These are phyloP conservation scores for Tephrocybe sp. DNA, from an alignment of 768 basidiomycete genomes.

Conservation along the genomic window DNA sequence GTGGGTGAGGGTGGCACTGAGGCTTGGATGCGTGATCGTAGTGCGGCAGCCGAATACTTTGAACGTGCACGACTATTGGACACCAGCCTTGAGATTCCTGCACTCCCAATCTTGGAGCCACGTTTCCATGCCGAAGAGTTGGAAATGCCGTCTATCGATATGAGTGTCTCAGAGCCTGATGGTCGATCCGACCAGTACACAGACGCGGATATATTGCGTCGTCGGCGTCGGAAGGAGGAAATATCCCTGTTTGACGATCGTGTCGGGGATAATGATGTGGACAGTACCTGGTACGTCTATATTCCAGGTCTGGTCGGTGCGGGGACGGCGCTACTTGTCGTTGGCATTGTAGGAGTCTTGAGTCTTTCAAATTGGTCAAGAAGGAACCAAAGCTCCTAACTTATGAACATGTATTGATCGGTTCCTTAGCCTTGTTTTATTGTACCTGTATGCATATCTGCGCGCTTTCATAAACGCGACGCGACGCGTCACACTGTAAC, in stretches of 20 bases:
- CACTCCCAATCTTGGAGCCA: conserved; percentile 47
- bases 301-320: conserved; percentile 80
- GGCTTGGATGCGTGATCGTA: conserved; percentile 75
- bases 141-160: conserved; percentile 70
- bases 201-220: conserved; percentile 41
- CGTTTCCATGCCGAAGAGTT: conserved; percentile 40
- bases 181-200: conserved; percentile 33
- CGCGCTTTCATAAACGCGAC: background rate
- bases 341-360: conserved; percentile 75
- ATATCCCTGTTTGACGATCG: conserved; percentile 41
- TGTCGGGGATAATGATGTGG: conserved; percentile 56
- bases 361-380: conserved; percentile 73
- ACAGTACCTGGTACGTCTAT: conserved; percentile 78
- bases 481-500: background rate
- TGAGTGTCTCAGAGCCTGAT: conserved; percentile 36
- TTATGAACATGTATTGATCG: background rate
- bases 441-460: too few species aligned
- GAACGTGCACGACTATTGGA: conserved; percentile 63
- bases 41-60: conserved; percentile 69
- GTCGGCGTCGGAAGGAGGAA: conserved; percentile 60
- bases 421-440: too few species aligned
- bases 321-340: conserved; percentile 79
- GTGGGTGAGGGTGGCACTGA: conserved; percentile 60
- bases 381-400: conserved; percentile 61
- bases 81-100: conserved; percentile 68